phyloP scores from a whole-genome alignment of 2,329 filamentous ascomycete species.

The Epichloe glyceriae region DNA sequence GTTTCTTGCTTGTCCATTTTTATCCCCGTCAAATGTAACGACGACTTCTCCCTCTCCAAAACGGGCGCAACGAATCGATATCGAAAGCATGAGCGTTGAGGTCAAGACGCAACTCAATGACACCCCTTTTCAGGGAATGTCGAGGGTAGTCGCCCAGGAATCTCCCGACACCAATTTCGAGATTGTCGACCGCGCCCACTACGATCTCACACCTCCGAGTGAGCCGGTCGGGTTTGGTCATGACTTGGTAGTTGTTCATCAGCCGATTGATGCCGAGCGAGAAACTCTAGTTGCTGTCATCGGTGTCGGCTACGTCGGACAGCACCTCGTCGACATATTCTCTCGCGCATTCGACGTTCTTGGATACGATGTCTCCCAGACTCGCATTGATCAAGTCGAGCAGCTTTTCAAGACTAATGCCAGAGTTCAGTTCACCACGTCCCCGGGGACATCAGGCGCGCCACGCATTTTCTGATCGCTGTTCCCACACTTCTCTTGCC shows the following conservation, averaged over 20 bases:
- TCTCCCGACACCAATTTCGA: not conserved
- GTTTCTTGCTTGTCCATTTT: not conserved
- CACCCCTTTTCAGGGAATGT: not conserved
- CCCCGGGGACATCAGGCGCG: conserved; percentile 24
- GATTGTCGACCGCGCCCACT: conserved; percentile 14
- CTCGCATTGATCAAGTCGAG: conserved; percentile 23
- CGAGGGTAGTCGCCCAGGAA: not conserved
- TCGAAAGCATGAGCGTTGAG: not conserved
- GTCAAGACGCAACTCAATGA: not conserved
- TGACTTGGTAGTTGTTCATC: conserved; percentile 3
- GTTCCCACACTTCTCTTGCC: conserved; percentile 37
- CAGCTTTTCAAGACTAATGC: conserved; percentile 14
- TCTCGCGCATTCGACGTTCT: conserved; percentile 27
- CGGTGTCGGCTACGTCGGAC: conserved; percentile 40
- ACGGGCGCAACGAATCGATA: not conserved
- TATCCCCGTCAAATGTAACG: not conserved
- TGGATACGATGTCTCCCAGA: conserved; percentile 34
- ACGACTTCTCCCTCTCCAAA: not conserved
- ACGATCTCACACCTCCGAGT: conserved; percentile 22
- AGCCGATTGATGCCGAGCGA: conserved; percentile 3
- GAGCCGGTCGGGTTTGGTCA: conserved; percentile 17
- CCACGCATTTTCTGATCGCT: conserved; percentile 39
- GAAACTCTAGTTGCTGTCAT: conserved; percentile 32
- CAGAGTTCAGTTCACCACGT: conserved; percentile 25
- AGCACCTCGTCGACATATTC: conserved; percentile 33